These are phyloP conservation scores for Quercus tomentella DNA, from an alignment of 331 rosid species.

Conservation along the genomic window DNA sequence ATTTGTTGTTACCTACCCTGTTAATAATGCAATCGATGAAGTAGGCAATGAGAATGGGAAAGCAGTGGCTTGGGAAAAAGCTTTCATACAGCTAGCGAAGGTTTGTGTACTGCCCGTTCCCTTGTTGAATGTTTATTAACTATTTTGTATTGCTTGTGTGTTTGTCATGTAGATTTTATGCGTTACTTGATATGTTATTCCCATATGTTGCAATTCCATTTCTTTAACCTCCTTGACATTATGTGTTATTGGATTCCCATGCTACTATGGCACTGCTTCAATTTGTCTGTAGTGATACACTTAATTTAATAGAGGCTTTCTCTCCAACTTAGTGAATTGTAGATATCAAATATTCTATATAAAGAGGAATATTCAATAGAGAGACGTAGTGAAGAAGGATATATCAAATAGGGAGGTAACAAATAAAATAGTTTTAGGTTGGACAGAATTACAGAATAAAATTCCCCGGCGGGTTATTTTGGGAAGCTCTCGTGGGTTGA, in stretches of 20 bases:
- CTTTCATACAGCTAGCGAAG: conserved; percentile 80
- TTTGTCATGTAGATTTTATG: conserved; percentile 7
- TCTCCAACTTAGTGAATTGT: not conserved
- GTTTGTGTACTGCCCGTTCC: conserved; percentile 37
- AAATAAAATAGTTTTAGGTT: no score
- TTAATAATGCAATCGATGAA: conserved; percentile 67
- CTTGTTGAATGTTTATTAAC: conserved; percentile 17
- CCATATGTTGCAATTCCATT: not conserved
- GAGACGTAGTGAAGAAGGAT: not conserved
- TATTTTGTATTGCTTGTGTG: conserved; percentile 19
- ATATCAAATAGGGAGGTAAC: not conserved
- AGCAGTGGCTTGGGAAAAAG: conserved; percentile 89
- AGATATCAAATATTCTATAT: not conserved
- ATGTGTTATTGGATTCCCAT: not conserved
- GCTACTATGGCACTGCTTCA: not conserved
- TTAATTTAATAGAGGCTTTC: not conserved
- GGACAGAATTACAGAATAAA: no score
- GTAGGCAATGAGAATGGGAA: conserved; percentile 76
- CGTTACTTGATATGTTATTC: not conserved
- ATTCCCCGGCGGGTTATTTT: no score
- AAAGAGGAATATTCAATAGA: not conserved
- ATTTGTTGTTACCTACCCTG: conserved; percentile 86
- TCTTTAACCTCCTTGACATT: not conserved
- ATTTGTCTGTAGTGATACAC: not conserved
- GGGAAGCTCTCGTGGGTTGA: no score